Percentiles rank a stretch among this genome's conserved stretches.
Conservation (phyloP, 768 basidiomycete species). For the Boletus sp. region DNA sequence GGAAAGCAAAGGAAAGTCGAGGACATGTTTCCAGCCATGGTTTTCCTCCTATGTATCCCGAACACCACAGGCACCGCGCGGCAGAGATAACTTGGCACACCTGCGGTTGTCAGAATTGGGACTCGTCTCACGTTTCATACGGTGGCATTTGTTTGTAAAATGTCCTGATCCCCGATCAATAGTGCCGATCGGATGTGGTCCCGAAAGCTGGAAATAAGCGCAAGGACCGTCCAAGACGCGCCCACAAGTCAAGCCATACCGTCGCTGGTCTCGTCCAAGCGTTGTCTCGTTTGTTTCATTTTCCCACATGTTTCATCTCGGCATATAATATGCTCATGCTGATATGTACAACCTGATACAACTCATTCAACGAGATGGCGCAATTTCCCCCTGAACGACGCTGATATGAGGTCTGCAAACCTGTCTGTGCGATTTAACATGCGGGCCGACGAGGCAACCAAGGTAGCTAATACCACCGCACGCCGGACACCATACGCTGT, state of each 20-base stretch:
- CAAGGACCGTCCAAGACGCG: too few relatives aligned
- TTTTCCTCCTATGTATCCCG: not conserved
- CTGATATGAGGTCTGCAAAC: not conserved
- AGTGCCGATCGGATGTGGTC: too few relatives aligned
- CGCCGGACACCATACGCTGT: not conserved
- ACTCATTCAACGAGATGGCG: not conserved
- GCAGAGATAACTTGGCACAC: not conserved
- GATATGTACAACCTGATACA: not conserved
- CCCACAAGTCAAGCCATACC: too few relatives aligned
- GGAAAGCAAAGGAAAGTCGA: not conserved
- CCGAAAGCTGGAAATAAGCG: too few relatives aligned
- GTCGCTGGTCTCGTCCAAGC: too few relatives aligned
- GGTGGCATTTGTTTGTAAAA: not conserved
- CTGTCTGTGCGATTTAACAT: not conserved
- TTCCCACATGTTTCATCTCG: not conserved
- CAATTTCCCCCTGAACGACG: not conserved
- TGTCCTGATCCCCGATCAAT: not conserved
- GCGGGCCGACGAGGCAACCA: not conserved
- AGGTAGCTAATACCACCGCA: not conserved
- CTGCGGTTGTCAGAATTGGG: not conserved
- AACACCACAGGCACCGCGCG: not conserved
- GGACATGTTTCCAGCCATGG: not conserved
- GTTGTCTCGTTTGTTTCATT: not conserved
- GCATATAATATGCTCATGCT: not conserved
- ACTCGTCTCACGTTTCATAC: not conserved